phyloP scores from a whole-genome alignment of 1,284 basidiomycete species.

The Entoloma clypeatum region DNA sequence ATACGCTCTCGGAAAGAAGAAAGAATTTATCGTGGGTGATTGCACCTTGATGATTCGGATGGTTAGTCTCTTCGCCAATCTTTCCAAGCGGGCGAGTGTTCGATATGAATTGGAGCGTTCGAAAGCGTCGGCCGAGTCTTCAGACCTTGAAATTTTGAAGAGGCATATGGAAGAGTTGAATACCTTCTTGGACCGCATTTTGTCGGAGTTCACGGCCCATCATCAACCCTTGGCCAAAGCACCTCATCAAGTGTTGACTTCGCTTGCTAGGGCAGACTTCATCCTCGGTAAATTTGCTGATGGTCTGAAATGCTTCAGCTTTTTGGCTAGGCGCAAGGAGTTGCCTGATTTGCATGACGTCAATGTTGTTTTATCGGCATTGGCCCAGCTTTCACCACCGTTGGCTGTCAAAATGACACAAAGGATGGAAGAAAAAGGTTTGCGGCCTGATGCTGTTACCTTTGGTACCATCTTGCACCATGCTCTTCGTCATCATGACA shows the following conservation, averaged over 20 bases:
- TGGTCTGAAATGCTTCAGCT: slow-evolving; percentile 46
- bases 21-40: slow-evolving; percentile 41
- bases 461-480: slow-evolving; percentile 60
- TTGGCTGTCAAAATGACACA: slow-evolving; percentile 44
- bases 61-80: slow-evolving; percentile 47
- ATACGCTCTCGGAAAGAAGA: slow-evolving; percentile 43
- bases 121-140: slow-evolving; percentile 1
- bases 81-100: slow-evolving; percentile 21
- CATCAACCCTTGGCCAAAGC: slow-evolving; percentile 47
- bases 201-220: slow-evolving; percentile 38
- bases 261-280: slow-evolving; percentile 59
- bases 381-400: slow-evolving; percentile 47
- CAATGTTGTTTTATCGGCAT: slow-evolving; percentile 54
- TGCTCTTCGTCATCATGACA: slow-evolving; percentile 44
- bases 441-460: slow-evolving; percentile 48
- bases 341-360: slow-evolving; percentile 59
- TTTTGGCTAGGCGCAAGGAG: slow-evolving; percentile 45
- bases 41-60: slow-evolving; percentile 49
- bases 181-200: slow-evolving; percentile 44
- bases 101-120: background rate
- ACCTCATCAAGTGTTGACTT: slow-evolving; percentile 49
- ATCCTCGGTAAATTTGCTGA: slow-evolving; percentile 46
- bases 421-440: slow-evolving; percentile 44
- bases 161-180: slow-evolving; percentile 29
- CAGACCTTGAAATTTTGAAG: no score